Conservation (phyloP, 805 yeast species). For the Priceomyces medius region DNA sequence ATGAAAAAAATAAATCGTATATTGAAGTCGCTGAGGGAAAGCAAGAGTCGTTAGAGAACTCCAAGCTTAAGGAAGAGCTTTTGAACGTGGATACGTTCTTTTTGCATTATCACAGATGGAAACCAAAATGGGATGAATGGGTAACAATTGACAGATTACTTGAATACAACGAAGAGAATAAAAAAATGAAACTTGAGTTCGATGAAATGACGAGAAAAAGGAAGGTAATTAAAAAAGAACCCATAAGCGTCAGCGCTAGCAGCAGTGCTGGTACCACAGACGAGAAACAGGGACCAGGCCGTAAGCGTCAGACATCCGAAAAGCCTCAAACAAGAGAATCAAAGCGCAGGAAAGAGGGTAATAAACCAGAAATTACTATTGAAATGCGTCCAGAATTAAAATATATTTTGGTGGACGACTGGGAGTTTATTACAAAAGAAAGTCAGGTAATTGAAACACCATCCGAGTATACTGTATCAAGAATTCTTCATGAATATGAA, state of each 20-base stretch:
- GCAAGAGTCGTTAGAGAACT: slow-evolving; percentile 31
- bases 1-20: slow-evolving; percentile 49
- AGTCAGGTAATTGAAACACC: slow-evolving; percentile 71
- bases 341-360: slow-evolving; percentile 6
- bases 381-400: slow-evolving; percentile 67
- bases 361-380: slow-evolving; percentile 48
- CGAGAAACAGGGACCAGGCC: slow-evolving; percentile 1
- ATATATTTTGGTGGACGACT: slow-evolving; percentile 78
- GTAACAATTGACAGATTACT: slow-evolving; percentile 67
- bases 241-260: slow-evolving; percentile 1
- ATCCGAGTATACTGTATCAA: slow-evolving; percentile 49
- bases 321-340: slow-evolving; percentile 5
- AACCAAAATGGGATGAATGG: slow-evolving; percentile 97
- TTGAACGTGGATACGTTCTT: slow-evolving; percentile 47
- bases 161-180: slow-evolving; percentile 66
- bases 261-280: not conserved
- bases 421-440: slow-evolving; percentile 88
- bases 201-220: slow-evolving; percentile 28
- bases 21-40: slow-evolving; percentile 43
- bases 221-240: slow-evolving; percentile 12
- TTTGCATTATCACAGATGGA: slow-evolving; percentile 96
- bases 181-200: slow-evolving; percentile 60
- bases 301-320: slow-evolving; percentile 1
- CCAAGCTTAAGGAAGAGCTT: slow-evolving; percentile 25
- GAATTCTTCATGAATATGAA: slow-evolving; percentile 55